A percentile compares a stretch with the other conserved stretches of the same genome.
These are phyloP conservation scores for Plasmodium fragile DNA, from an alignment of 169 alveolate species.

Conservation along the genomic window DNA sequence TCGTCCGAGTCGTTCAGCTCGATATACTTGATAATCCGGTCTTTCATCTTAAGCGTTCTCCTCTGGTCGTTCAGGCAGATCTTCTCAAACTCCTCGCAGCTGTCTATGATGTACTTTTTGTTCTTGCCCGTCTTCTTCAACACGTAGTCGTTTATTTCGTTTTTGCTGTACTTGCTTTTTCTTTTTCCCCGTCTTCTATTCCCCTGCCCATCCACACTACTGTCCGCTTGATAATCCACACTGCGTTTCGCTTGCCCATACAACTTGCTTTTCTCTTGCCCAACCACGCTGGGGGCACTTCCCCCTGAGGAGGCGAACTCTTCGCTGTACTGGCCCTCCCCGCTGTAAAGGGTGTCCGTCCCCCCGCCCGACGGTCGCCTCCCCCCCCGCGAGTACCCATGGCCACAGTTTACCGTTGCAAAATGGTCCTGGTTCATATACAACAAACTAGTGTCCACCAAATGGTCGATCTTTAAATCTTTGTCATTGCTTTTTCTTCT, in stretches of 20 bases:
- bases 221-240: no score
- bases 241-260: no score
- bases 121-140: conserved; percentile 6
- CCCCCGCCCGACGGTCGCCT: not conserved
- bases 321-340: not conserved
- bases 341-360: not conserved
- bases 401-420: not conserved
- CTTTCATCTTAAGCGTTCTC: conserved; percentile 34
- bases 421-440: conserved; percentile 24
- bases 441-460: conserved; percentile 41
- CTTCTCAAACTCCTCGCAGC: conserved; percentile 38
- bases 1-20: conserved; percentile 18
- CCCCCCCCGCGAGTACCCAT: not conserved
- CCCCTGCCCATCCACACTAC: not conserved
- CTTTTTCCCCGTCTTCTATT: not conserved
- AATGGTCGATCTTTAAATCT: conserved; percentile 7
- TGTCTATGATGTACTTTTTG: conserved; percentile 52
- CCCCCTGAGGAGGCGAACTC: not conserved
- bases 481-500: conserved; percentile 19
- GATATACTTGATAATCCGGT: conserved; percentile 38
- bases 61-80: conserved; percentile 10
- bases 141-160: conserved; percentile 15
- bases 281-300: no score
- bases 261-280: no score
- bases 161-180: not conserved